These are phyloP conservation scores for Capronia coronata DNA, from an alignment of 2,329 filamentous ascomycete species.

Conservation along the genomic window DNA sequence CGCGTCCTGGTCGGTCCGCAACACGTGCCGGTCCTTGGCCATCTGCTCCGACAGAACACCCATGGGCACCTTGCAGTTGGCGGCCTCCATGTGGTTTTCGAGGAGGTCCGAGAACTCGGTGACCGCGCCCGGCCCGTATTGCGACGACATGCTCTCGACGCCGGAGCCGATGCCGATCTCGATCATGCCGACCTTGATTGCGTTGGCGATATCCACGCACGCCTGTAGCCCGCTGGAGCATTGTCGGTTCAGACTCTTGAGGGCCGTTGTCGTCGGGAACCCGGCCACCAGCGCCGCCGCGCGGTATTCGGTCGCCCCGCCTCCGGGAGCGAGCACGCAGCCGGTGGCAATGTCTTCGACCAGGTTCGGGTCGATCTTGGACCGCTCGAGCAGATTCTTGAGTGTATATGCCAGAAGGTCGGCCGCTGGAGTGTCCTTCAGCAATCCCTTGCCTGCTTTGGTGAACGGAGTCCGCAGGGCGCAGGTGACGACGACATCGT, in stretches of 20 bases:
- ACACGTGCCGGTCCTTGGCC: constrained; percentile 75
- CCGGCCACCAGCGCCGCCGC: constrained; percentile 85
- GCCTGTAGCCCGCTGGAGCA: constrained; percentile 91
- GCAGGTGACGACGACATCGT: constrained; percentile 81
- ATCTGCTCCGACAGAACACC: constrained; percentile 88
- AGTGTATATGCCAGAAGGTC: constrained; percentile 82
- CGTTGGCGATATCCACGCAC: constrained; percentile 88
- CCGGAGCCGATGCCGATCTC: constrained; percentile 90
- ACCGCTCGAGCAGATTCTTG: constrained; percentile 73
- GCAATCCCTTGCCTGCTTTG: constrained; percentile 84
- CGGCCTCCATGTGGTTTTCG: constrained; percentile 70
- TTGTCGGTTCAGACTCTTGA: constrained; percentile 85
- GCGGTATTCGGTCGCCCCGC: constrained; percentile 93
- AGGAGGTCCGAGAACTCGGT: constrained; percentile 88
- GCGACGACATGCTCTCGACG: constrained; percentile 89
- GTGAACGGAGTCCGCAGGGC: constrained; percentile 88
- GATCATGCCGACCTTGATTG: constrained; percentile 86
- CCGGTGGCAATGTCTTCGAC: constrained; percentile 93
- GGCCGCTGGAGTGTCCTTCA: constrained; percentile 87
- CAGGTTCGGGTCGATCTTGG: constrained; percentile 76
- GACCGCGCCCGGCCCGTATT: constrained; percentile 86
- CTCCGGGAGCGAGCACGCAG: constrained; percentile 82
- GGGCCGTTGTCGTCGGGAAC: constrained; percentile 77
- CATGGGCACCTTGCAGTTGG: constrained; percentile 98
- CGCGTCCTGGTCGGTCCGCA: constrained; percentile 70